Percentiles rank a stretch among this genome's conserved stretches.
phyloP scores from a whole-genome alignment of 2,329 filamentous ascomycete genomes.

The Monosporascus sp. region DNA sequence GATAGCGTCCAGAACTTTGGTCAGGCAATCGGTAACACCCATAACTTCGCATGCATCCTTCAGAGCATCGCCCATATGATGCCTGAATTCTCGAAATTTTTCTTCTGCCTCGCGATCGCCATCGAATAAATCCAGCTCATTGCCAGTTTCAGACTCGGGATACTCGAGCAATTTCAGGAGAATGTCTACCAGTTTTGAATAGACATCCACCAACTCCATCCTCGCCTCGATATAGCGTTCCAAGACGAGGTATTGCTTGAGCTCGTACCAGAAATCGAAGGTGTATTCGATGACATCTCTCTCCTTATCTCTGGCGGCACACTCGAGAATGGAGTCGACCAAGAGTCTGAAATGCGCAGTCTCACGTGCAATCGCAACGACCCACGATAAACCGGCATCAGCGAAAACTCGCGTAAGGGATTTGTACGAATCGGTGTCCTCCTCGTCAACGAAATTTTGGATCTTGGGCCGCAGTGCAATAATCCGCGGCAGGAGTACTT shows the following conservation, averaged over 20 bases:
- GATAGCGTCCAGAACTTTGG: conserved; percentile 82
- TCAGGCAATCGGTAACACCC: conserved; percentile 84
- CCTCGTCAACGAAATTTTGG: conserved; percentile 66
- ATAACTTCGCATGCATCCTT: conserved; percentile 98
- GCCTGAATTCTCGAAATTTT: conserved; percentile 93
- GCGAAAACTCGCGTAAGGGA: conserved; percentile 86
- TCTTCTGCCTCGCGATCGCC: conserved; percentile 95
- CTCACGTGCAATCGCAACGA: conserved; percentile 81
- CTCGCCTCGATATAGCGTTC: conserved; percentile 85
- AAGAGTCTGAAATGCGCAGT: conserved; percentile 76
- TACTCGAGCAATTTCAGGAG: conserved; percentile 89
- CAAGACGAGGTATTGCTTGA: conserved; percentile 91
- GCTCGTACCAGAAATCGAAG: conserved; percentile 96
- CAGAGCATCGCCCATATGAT: conserved; percentile 94
- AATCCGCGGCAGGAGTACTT: conserved; percentile 75
- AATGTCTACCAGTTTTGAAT: conserved; percentile 85
- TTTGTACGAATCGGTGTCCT: conserved; percentile 82
- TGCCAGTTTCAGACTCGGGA: conserved; percentile 67
- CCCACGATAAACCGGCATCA: conserved; percentile 92
- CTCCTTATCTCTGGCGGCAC: conserved; percentile 79
- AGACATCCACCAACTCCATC: conserved; percentile 72
- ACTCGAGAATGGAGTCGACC: conserved; percentile 90
- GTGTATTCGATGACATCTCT: conserved; percentile 89
- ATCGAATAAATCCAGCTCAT: conserved; percentile 83
- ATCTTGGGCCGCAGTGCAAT: conserved; percentile 75